These are phyloP conservation scores for Hanseniaspora guilliermondii DNA, from an alignment of 805 yeast genomes.

Conservation along the genomic window DNA sequence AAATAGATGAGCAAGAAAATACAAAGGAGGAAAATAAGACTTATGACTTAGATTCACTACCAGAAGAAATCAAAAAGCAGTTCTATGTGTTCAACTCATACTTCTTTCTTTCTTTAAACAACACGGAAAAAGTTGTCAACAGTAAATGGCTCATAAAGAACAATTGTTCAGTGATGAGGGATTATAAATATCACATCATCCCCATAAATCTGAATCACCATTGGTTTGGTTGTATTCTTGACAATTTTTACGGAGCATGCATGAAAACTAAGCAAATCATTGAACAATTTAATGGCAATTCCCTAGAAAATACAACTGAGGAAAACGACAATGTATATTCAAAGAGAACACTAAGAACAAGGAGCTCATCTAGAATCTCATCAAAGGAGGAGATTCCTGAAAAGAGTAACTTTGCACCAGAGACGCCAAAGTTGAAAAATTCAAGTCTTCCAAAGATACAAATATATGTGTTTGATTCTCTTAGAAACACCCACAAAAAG, in stretches of 20 bases:
- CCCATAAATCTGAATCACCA: conserved; percentile 76
- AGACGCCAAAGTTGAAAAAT: background rate
- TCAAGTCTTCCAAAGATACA: conserved; percentile 21
- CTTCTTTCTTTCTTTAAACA: conserved; percentile 43
- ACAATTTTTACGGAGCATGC: conserved; percentile 33
- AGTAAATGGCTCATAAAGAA: conserved; percentile 67
- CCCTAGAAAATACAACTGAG: background rate
- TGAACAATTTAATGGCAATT: conserved; percentile 10
- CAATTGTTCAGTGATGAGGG: conserved; percentile 36
- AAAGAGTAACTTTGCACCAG: background rate
- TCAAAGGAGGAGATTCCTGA: background rate
- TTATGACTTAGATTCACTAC: background rate
- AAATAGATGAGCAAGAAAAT: conserved; percentile 5
- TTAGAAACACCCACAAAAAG: conserved; percentile 42
- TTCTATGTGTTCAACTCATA: conserved; percentile 65
- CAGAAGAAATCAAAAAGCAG: conserved; percentile 20
- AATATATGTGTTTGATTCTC: conserved; percentile 63
- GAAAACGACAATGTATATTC: background rate
- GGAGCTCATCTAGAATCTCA: background rate
- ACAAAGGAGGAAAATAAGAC: background rate
- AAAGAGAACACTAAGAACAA: background rate
- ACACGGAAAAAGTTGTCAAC: conserved; percentile 37
- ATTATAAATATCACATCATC: conserved; percentile 47
- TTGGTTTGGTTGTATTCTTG: conserved; percentile 76
- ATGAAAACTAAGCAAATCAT: conserved; percentile 17